phyloP scores from a whole-genome alignment of 2,329 filamentous ascomycete genomes.

The Colletotrichum lini region DNA sequence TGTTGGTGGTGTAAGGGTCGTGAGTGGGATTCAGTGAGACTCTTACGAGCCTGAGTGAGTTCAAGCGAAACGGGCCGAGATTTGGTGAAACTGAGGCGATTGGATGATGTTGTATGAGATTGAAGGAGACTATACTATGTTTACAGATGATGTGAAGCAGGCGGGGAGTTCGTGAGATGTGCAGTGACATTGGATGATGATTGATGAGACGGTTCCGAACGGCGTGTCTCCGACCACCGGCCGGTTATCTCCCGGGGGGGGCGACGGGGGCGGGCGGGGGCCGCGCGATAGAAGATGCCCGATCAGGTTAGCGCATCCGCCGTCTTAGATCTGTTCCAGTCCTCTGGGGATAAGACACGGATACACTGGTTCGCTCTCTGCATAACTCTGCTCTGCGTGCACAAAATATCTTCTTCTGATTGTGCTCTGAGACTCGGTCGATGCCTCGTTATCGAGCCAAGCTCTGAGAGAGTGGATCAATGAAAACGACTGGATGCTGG shows the following conservation, averaged over 20 bases:
- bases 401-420: neutral
- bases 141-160: too few relatives aligned
- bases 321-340: neutral
- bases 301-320: conserved; percentile 12
- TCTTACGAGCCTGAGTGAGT: neutral
- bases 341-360: neutral
- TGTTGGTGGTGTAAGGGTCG: neutral
- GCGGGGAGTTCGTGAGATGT: too few relatives aligned
- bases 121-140: neutral
- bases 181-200: conserved; percentile 1
- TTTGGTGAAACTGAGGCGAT: too few relatives aligned
- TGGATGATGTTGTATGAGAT: neutral
- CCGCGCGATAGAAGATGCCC: conserved; percentile 16
- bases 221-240: conserved; percentile 39
- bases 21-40: neutral
- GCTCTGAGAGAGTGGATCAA: too few relatives aligned
- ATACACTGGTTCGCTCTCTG: neutral
- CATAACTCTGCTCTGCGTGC: neutral
- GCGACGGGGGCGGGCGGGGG: neutral
- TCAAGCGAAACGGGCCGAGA: too few relatives aligned
- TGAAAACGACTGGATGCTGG: too few relatives aligned
- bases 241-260: conserved; percentile 32
- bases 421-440: too few relatives aligned
- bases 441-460: too few relatives aligned
- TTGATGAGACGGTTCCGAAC: conserved; percentile 22